These are phyloP conservation scores for Pseudoscleropodium purum DNA, from an alignment of 225 moss, liverwort and hornwort species.

Conservation along the genomic window DNA sequence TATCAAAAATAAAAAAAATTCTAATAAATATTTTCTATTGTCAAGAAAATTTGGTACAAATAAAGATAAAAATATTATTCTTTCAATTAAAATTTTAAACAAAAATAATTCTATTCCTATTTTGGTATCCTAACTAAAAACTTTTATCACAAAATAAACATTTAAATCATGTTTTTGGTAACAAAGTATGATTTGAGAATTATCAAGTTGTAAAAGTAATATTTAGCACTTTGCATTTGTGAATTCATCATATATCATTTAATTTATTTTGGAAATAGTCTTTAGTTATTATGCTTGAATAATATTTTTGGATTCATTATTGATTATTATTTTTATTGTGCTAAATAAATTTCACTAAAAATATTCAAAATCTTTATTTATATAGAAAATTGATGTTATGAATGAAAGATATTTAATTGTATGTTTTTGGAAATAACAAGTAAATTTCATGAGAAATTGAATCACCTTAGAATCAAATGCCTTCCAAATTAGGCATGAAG, in stretches of 20 bases:
- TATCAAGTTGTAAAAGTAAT: too few species aligned
- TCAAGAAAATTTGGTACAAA: neutral
- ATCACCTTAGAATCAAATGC: rapidly evolving
- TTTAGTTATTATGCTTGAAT: neutral
- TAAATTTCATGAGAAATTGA: neutral
- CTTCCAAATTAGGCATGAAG: rapidly evolving
- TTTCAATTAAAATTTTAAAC: neutral
- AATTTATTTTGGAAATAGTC: too few species aligned
- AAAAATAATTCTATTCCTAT: too few species aligned
- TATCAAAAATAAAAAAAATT: too few species aligned
- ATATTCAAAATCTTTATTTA: too few species aligned
- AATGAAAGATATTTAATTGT: too few species aligned
- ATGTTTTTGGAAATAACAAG: neutral
- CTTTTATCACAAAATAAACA: rapidly evolving
- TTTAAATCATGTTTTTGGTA: neutral
- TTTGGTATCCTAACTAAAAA: neutral
- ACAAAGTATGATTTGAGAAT: too few species aligned
- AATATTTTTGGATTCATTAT: too few species aligned
- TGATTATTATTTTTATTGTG: too few species aligned
- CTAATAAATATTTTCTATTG: too few species aligned
- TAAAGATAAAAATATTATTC: too few species aligned
- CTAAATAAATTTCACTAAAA: neutral
- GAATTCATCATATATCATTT: too few species aligned
- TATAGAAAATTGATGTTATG: neutral
- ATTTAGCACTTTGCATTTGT: neutral